These are phyloP conservation scores for Halenospora varia DNA, from an alignment of 495 filamentous ascomycete genomes.

Conservation along the genomic window DNA sequence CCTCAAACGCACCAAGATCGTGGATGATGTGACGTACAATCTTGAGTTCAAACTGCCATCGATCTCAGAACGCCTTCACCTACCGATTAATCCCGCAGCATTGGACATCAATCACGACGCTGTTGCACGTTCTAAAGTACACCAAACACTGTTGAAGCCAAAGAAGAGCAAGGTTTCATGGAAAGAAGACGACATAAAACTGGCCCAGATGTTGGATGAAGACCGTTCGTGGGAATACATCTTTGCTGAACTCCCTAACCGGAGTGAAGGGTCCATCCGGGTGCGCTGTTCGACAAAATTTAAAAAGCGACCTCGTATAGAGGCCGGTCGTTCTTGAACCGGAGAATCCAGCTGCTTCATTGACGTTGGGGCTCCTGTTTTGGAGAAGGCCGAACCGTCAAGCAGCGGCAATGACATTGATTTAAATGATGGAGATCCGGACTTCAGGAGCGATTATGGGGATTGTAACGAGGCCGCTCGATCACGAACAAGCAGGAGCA, in stretches of 20 bases:
- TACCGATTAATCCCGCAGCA: slow-evolving; percentile 7
- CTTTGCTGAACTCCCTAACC: slow-evolving; percentile 12
- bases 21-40: slow-evolving; percentile 12
- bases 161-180: slow-evolving; percentile 7
- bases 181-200: slow-evolving; percentile 14
- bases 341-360: slow-evolving; percentile 14
- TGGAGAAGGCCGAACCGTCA: slow-evolving; percentile 19
- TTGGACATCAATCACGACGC: slow-evolving; percentile 7
- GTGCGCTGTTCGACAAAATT: slow-evolving; percentile 19
- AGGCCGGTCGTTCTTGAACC: slow-evolving; percentile 12
- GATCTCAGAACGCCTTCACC: too few relatives aligned
- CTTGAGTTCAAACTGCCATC: not conserved
- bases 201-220: slow-evolving; percentile 15
- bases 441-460: slow-evolving; percentile 9
- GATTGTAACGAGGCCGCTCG: slow-evolving; percentile 11
- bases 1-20: slow-evolving; percentile 19
- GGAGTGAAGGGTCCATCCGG: slow-evolving; percentile 9
- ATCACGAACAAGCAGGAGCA: slow-evolving; percentile 3
- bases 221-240: slow-evolving; percentile 19
- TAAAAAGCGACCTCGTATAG: slow-evolving; percentile 7
- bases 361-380: slow-evolving; percentile 19
- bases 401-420: slow-evolving; percentile 16
- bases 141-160: slow-evolving; percentile 9
- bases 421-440: not conserved
- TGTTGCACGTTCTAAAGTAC: slow-evolving; percentile 9